Base-by-base conservation (phyloP, 345 rosid species). In the Carallia pectinifolia region DNA sequence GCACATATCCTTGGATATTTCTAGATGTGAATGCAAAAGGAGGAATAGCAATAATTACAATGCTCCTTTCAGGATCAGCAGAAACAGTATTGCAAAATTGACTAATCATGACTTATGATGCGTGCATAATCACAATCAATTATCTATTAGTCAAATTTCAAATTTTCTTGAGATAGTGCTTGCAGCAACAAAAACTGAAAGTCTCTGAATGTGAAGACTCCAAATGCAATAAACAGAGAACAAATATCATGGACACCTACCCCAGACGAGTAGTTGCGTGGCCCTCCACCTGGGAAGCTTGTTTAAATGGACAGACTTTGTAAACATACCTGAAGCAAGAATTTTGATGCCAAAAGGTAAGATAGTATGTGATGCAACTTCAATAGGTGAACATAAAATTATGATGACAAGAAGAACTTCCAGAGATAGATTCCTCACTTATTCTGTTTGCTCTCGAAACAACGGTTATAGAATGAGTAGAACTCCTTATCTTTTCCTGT, bases 401-500 rank as follows among this genome's bases (percentile, higher is more conserved):
- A 18, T 27, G 58, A 56, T 38, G 37, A 66, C 31, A 12, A 30
- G 58, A 67, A 36, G n/a, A 38, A 66, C 40, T 58, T 37, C 53
- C 15, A 71, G 36, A 8, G 23, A 64, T 62, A 62, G 62, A 53
- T 58, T 36, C 34, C 58, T 82, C 78, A 92, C 99, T 92, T 90
- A 76, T 90, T 90, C 79, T 96, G 87, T 79, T 92, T 96, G 86
- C 77, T 83, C 83, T 92, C 98, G 74, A 89, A 96, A 74, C 97
- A 96, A 34, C 48, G 87, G 71, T 85, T 90, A 54, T 88, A 82
- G 81, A 89, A 87, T 54, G 96, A 85, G 74, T 88, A 92, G 89
- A 96, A 92, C 84, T 90, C 97, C 83, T 86, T 90, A 78, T 86
- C 98, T 19, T 79, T 82, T 63, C 99, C 99, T 92, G 95, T 29